Evolutionary conservation across 1,284 basidiomycete genomes (phyloP), one percentile per base, ranked within the genome.

Genomic region (Cutaneotrichosporon cyanovorans): DNA sequence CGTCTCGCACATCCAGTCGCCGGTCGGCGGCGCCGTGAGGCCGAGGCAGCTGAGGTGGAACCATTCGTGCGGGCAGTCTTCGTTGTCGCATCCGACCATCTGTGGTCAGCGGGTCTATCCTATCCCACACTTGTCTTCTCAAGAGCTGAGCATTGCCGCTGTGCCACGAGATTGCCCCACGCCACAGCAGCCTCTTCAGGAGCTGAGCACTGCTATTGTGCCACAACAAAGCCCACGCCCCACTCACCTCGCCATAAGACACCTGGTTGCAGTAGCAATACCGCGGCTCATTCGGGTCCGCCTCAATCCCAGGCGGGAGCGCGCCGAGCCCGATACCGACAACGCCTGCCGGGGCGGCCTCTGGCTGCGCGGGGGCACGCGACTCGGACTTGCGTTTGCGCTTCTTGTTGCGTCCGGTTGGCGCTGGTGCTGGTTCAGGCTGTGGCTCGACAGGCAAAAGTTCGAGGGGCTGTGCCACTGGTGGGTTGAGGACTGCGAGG

Each of bases 201-300:
- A 71, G 31, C 19, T 65, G 42, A 33, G 5, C 12, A 35, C 18
- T 19, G 20, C 23, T 15, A 30, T n/a, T 19, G 4, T n/a, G n/a
- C n/a, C n/a, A n/a, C n/a, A n/a, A n/a, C n/a, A n/a, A n/a, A n/a
- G n/a, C n/a, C 14, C 15, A 31, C 5, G 14, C 21, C 5, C n/a
- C 14, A 53, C 65, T 48, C 42, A 70, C 66, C 42, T 73, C 58
- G 37, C 75, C 75, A 39, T 67, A 73, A 2, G 72, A 74, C 18
- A 75, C 73, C 34, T 73, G 61, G 40, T 75, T 59, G 58, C 75
- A 77, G 59, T 74, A 75, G 57, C 75, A 77, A 57, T 75, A 77
- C 21, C 63, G 66, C 25, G 75, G 75, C 56, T 77, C 75, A 53
- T 73, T 74, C 1, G 59, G 50, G 16, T 45, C 53, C 2, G 21